Conservation (phyloP, 495 filamentous ascomycete genomes). For the Collariella sp. region DNA sequence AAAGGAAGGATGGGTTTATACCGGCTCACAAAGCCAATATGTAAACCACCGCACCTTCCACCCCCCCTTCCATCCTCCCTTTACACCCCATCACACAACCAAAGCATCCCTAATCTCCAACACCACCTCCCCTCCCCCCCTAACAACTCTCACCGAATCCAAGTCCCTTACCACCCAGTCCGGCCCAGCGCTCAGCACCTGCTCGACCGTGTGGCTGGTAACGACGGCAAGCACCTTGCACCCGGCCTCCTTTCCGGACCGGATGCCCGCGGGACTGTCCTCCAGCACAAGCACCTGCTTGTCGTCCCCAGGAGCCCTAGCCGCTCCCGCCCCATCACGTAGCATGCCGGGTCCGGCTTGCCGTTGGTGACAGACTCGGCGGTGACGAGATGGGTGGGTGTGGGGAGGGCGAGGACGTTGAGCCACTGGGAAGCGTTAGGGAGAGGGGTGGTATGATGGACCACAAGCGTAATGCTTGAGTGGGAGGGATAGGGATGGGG, state of each 20-base stretch:
- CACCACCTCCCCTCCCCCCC: constrained; percentile 37
- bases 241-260: constrained; percentile 78
- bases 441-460: too few species aligned
- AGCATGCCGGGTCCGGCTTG: constrained; percentile 86
- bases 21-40: too few species aligned
- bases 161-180: constrained; percentile 87
- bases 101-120: constrained; percentile 43
- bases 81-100: constrained; percentile 1
- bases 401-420: constrained; percentile 61
- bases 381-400: constrained; percentile 64
- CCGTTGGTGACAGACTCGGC: constrained; percentile 80
- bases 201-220: constrained; percentile 69
- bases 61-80: not conserved
- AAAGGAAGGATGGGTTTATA: too few species aligned
- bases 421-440: constrained; percentile 55
- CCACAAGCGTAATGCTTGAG: too few species aligned
- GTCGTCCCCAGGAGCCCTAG: constrained; percentile 43
- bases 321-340: constrained; percentile 57
- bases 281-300: constrained; percentile 69
- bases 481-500: not conserved
- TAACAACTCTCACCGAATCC: constrained; percentile 55
- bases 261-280: constrained; percentile 88
- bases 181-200: constrained; percentile 63
- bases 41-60: not conserved
- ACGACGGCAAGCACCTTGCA: constrained; percentile 82